These are phyloP conservation scores for Sapria himalayana DNA, from an alignment of 345 rosid species.

Conservation along the genomic window DNA sequence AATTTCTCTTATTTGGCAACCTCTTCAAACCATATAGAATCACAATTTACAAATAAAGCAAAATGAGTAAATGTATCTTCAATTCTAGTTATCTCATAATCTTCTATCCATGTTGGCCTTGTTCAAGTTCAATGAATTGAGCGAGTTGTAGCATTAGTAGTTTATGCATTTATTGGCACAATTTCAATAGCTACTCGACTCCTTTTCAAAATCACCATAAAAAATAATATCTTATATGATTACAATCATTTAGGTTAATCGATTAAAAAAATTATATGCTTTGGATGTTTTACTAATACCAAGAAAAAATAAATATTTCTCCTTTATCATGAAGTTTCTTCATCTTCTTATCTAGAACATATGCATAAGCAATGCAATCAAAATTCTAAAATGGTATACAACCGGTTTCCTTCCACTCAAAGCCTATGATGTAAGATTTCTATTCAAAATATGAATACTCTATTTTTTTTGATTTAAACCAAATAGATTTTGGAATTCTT, in stretches of 20 bases:
- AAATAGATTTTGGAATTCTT: background rate
- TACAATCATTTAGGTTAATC: background rate
- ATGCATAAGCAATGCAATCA: background rate
- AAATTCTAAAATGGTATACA: too few relatives aligned
- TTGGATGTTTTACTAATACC: background rate
- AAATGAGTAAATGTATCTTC: background rate
- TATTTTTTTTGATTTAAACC: too few relatives aligned
- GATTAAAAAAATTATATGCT: background rate
- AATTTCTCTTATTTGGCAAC: too few relatives aligned
- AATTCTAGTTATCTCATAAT: too few relatives aligned
- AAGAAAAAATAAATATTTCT: background rate
- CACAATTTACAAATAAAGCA: too few relatives aligned
- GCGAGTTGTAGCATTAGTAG: background rate
- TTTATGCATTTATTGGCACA: background rate
- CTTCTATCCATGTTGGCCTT: too few relatives aligned
- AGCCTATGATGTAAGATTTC: too few relatives aligned
- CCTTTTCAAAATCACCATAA: background rate
- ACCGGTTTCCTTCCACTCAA: slow-evolving; percentile 1
- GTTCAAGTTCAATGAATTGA: background rate
- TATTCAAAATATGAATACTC: too few relatives aligned
- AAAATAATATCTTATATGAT: background rate
- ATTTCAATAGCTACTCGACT: background rate
- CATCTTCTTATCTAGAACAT: background rate
- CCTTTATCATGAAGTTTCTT: background rate
- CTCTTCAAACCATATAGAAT: background rate